Base-by-base conservation (phyloP, 2,329 filamentous ascomycete genomes). In the Microcera coccophila region DNA sequence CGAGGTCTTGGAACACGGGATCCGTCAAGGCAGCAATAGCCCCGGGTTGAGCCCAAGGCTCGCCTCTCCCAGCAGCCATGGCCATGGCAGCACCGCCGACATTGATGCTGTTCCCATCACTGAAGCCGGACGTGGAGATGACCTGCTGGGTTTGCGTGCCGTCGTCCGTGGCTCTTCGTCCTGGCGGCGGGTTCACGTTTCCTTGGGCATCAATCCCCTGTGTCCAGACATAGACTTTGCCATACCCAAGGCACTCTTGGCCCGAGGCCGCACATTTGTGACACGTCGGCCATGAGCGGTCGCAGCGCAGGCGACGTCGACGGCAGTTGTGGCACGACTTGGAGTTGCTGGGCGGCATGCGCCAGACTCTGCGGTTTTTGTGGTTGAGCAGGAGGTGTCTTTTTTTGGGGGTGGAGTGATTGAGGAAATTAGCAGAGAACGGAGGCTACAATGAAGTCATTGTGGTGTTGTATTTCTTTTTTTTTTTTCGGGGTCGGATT, bases 291-390 rank as follows among this genome's bases (percentile, higher is more conserved):
- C 74, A 64, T 24, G 79, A 81, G 46, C 75, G 71, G 62, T 84
- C 80, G 62, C 80, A 84, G 55, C 78, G 76, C 60, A 79, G 72
- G 52, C 80, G 74, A 57, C 73, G 73, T 44, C 73, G 74, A 46
- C 78, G 77, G 62, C 79, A 83, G 63, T 81, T 82, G 63, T 82
- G 77, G 61, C 79, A 83, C 47, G 74, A 57, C 55, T 71, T 74
- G 56, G 55, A 60, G 55, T 61, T 60, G 60, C 52, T 62, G 54
- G 59, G 60, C 60, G 59, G 59, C 59, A 62, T 62, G 55, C 59
- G 60, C 59, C 58, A 50, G 46, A 45, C 45, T 55, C 52, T 55
- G 55, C 44, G 50, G 50, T 51, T 50, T 4, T 5, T 16, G 21
- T 14, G 37, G 16, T 9, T 19, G 14, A 57, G 55, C 49, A 41